Base-by-base conservation (phyloP, 768 basidiomycete species). In the Suillus alpinus region DNA sequence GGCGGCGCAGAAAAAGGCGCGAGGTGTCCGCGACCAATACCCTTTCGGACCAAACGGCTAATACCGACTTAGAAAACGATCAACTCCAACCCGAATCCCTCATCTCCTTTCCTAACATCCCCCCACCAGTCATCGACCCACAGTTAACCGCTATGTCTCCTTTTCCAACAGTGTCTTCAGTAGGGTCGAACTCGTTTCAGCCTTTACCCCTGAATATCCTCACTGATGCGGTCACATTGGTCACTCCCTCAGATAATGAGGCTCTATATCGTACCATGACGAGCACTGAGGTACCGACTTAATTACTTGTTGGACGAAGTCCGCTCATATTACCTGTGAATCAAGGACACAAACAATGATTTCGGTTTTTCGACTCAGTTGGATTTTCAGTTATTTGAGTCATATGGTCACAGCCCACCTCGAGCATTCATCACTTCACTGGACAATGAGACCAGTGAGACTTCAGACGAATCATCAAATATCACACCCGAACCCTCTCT, bases 401-500 rank as follows among this genome's bases (percentile, higher is more conserved):
- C 32, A 53, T 20, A 50, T 26, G 31, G 34, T 29, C n/a, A 58
- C 40, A 31, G 59, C 32, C 29, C 53, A 13, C 34, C 65, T 36
- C 52, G 40, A n/a, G 40, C 32, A n/a, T 60, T 61, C 55, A 59
- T 66, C 26, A 20, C 60, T 31, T 58, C 62, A 37, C 43, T 67
- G 56, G 57, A 65, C 39, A 62, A 66, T 14, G 46, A 43, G 10
- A 61, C 64, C 20, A 55, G 59, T 41, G 64, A 67, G 36, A 55
- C n/a, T 39, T 61, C 61, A 9, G 60, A 69, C 34, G 57, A 57
- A 31, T 55, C 64, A 50, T 20, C 9, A 6, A 60, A 36, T 34
- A 82, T 86, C n/a, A 69, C 67, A 6, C 68, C 75, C 50, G 83
- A 86, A 62, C 90, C 90, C 7, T 87, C 88, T 9, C 73, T 89